Percentiles rank a stretch among this genome's conserved stretches.
These are phyloP conservation scores for Mitragyna speciosa DNA, from an alignment of 257 asterid genomes.

Conservation along the genomic window DNA sequence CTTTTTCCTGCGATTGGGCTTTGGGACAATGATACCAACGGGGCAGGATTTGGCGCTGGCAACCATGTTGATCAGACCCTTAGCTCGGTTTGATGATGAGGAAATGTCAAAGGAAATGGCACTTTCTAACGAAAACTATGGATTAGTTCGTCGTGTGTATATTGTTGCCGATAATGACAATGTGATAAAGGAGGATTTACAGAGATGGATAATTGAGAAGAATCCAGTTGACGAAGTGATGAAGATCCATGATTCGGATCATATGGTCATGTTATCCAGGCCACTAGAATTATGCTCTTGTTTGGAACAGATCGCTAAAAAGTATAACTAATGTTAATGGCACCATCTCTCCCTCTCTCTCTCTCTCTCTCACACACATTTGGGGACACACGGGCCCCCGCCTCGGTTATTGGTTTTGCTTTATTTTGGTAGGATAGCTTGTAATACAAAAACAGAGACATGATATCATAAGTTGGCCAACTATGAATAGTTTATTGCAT, in stretches of 20 bases:
- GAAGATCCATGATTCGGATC: conserved; percentile 36
- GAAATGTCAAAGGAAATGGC: not conserved
- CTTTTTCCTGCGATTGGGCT: too few relatives aligned
- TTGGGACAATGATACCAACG: not conserved
- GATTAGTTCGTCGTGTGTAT: conserved; percentile 37
- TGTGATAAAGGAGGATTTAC: conserved; percentile 13
- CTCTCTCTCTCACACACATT: too few relatives aligned
- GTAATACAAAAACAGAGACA: too few relatives aligned
- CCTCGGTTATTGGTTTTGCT: too few relatives aligned
- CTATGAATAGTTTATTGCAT: too few relatives aligned
- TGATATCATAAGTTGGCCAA: too few relatives aligned
- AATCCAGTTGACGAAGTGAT: conserved; percentile 42
- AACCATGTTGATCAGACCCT: conserved; percentile 35
- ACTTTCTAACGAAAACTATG: conserved; percentile 32
- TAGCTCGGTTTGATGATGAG: conserved; percentile 10
- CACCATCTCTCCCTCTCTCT: not conserved
- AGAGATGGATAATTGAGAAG: conserved; percentile 37
- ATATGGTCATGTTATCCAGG: conserved; percentile 49
- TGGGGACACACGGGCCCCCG: too few relatives aligned
- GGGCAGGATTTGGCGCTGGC: conserved; percentile 42
- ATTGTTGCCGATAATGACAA: conserved; percentile 34
- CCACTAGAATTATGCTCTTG: conserved; percentile 25
- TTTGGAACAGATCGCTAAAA: conserved; percentile 22
- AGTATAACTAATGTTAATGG: conserved; percentile 1
- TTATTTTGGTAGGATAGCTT: too few relatives aligned